Evolutionary conservation across 768 basidiomycete species (phyloP).

Genomic region (Podaxis pistillaris): DNA sequence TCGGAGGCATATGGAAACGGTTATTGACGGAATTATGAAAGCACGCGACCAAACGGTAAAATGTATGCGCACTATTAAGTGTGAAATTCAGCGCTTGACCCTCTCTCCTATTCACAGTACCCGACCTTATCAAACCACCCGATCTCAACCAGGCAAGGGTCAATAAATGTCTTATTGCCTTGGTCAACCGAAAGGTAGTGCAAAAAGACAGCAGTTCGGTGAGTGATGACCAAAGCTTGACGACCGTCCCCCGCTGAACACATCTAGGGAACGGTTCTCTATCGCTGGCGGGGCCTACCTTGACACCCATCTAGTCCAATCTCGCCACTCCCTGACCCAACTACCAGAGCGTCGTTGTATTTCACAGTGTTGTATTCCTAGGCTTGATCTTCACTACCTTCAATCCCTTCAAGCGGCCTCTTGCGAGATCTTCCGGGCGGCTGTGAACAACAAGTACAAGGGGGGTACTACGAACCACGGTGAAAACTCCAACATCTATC

Average conservation of each 20-base stretch:
- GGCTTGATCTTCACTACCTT: not conserved
- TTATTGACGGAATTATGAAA: conserved; percentile 77
- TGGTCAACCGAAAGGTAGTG: conserved; percentile 85
- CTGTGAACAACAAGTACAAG: not conserved
- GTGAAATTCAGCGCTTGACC: not conserved
- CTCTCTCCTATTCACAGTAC: conserved; percentile 43
- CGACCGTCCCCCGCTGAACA: not conserved
- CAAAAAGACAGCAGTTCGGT: conserved; percentile 70
- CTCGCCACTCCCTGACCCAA: not conserved
- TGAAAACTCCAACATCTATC: conserved; percentile 8
- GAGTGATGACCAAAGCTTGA: conserved; percentile 20
- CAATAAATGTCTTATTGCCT: conserved; percentile 90
- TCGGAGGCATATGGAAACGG: conserved; percentile 74
- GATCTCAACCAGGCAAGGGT: conserved; percentile 88
- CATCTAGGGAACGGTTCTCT: conserved; percentile 57
- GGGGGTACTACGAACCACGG: not conserved
- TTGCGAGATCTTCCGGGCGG: not conserved
- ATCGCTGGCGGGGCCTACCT: conserved; percentile 58
- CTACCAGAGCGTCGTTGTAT: not conserved
- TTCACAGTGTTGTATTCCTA: not conserved
- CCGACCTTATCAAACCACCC: conserved; percentile 73
- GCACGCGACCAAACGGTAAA: conserved; percentile 58
- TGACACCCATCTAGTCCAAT: conserved; percentile 4
- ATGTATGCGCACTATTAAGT: conserved; percentile 37
- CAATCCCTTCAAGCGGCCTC: not conserved